Percentiles rank a stretch among this genome's conserved stretches.
These are phyloP conservation scores for Globisporangium paroecandrum DNA, from an alignment of 352 stramenopile genomes.

Conservation along the genomic window DNA sequence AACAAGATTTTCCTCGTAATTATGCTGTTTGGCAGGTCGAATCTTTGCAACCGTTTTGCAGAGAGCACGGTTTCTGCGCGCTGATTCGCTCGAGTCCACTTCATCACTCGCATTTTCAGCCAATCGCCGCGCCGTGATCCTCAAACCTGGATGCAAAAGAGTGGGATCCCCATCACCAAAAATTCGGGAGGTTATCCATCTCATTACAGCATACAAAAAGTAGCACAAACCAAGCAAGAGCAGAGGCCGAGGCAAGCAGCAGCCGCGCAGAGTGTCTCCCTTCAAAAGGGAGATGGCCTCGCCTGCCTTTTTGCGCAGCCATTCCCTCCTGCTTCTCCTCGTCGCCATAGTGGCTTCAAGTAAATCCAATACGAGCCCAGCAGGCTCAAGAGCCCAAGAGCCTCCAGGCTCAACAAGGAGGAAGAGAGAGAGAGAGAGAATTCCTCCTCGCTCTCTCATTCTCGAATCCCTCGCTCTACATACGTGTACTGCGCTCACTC, in stretches of 20 bases:
- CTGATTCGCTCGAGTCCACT: neutral
- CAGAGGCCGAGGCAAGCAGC: neutral
- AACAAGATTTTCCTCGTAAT: neutral
- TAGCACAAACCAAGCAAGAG: neutral
- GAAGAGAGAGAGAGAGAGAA: neutral
- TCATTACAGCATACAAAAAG: neutral
- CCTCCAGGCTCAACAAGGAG: neutral
- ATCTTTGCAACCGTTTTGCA: neutral
- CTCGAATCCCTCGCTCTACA: neutral
- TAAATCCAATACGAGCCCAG: neutral
- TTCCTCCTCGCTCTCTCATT: neutral
- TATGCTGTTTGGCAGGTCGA: constrained; percentile 11
- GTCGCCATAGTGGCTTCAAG: constrained; percentile 10
- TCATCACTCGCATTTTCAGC: constrained; percentile 1
- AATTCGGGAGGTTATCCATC: constrained; percentile 11
- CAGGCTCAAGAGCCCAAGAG: too few relatives aligned
- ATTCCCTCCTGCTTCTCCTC: constrained; percentile 6
- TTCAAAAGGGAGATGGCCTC: constrained; percentile 10
- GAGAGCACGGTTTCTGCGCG: neutral
- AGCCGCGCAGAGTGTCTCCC: constrained; percentile 4
- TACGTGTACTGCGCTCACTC: neutral
- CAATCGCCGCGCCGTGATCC: neutral
- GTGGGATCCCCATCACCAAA: neutral
- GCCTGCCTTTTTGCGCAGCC: neutral
- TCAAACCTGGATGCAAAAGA: neutral